Conservation (phyloP, 176 grass and related monocot species). For the Secale cereale region DNA sequence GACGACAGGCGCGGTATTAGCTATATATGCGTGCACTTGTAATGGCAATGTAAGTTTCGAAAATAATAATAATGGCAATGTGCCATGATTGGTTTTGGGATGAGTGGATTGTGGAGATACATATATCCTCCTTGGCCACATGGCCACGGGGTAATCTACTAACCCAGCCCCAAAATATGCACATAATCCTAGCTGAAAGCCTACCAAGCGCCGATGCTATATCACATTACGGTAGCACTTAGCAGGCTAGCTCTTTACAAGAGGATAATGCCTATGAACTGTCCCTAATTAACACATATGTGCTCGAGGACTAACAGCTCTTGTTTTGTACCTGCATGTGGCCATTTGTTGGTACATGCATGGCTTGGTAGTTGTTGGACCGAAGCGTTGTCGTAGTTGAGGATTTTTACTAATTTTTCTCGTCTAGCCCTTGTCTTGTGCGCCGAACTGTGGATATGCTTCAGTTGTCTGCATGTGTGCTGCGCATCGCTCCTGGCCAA, state of each 20-base stretch:
- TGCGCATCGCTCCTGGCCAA: neutral
- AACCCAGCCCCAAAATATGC: neutral
- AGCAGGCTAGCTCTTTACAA: constrained; percentile 11
- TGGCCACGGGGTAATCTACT: neutral
- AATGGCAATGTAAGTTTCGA: neutral
- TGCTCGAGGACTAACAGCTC: constrained; percentile 22
- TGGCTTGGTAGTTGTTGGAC: constrained; percentile 28
- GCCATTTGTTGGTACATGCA: constrained; percentile 32
- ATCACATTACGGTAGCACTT: neutral
- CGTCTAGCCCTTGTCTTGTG: neutral
- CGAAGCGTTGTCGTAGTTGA: neutral
- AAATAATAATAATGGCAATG: neutral
- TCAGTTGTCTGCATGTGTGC: neutral
- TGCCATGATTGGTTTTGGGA: neutral
- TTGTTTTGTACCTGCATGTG: neutral
- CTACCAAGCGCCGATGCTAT: neutral
- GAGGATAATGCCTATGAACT: constrained; percentile 8
- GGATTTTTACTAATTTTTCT: neutral
- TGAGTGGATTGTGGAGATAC: neutral
- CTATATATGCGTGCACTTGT: neutral
- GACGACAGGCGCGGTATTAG: neutral
- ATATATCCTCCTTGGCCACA: constrained; percentile 20
- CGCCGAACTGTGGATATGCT: neutral
- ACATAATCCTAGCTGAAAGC: neutral
- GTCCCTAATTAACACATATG: neutral